These are phyloP conservation scores for Exidia glandulosa DNA, from an alignment of 768 basidiomycete species.

Conservation along the genomic window DNA sequence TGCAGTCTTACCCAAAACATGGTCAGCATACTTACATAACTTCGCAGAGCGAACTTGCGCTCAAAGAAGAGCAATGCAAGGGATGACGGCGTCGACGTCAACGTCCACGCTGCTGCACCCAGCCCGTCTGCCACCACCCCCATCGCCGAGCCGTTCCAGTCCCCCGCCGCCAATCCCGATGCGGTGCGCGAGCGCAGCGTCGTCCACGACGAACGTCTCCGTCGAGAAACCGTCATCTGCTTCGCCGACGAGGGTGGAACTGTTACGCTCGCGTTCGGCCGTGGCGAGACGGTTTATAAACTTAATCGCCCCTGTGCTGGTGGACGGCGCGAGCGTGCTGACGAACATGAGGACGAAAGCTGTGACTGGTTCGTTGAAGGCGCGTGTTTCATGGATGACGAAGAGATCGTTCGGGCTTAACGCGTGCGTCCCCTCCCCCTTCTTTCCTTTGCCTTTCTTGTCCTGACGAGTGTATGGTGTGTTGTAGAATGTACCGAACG, in stretches of 20 bases:
- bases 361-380: conserved; percentile 77
- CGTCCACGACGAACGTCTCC: conserved; percentile 7
- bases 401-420: conserved; percentile 65
- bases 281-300: conserved; percentile 80
- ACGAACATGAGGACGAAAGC: conserved; percentile 82
- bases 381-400: conserved; percentile 74
- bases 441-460: neutral
- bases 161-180: too few species aligned
- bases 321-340: conserved; percentile 95
- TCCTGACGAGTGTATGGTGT: neutral
- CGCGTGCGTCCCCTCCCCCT: conserved; percentile 42
- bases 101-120: conserved; percentile 26
- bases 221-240: conserved; percentile 29
- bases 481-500: conserved; percentile 81
- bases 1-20: too few species aligned
- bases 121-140: conserved; percentile 45
- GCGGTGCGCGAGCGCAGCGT: conserved; percentile 14
- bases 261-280: conserved; percentile 62
- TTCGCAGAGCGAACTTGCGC: neutral
- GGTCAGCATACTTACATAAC: too few species aligned
- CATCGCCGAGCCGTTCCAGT: conserved; percentile 20
- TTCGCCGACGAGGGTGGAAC: conserved; percentile 38
- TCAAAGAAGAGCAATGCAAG: neutral
- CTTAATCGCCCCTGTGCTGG: conserved; percentile 82
- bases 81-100: neutral